Base-by-base conservation (phyloP, 2,329 filamentous ascomycete species). In the Cladosporium sp. region DNA sequence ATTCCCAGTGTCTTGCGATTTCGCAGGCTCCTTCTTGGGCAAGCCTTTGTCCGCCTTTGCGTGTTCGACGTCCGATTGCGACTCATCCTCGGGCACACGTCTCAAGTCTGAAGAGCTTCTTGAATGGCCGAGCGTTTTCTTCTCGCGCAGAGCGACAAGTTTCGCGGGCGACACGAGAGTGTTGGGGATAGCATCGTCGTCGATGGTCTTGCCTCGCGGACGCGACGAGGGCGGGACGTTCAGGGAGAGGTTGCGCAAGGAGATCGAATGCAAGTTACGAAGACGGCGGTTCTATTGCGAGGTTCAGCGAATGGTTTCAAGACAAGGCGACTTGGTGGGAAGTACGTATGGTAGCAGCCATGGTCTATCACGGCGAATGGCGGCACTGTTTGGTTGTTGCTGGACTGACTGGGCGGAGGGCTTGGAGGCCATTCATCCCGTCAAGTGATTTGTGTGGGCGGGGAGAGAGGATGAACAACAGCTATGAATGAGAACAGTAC, bases 241-340 rank as follows among this genome's bases (percentile, higher is more conserved):
- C 58, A 96, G 84, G 55, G 83, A 84, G 38, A 96, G 76, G 68
- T 96, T 96, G 52, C 92, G 88, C 45, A 96, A 73, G 50, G 88
- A 92, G 60, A 97, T 82, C 58, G 89, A 89, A 61, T 88, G 85
- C 4, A 96, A 79, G 73, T 96, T 91, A 49, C 92, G 84, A 47
- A 97, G 77, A 68, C 86, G 90, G 67, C 90, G 88, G 68, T 96
- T 96, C 78, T 93, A 42, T 30, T 15, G 15, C 7, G 42, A 19
- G 39, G 24, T 48, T 48, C 45, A 48, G 45, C 27, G n/a, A n/a
- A n/a, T 34, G 24, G 24, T 24, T 13, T 41, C 18, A 9, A 13
- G 22, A 13, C 37, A 60, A 13, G n/a, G 37, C 24, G 7, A 20
- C 19, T 53, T 54, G 34, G 19, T 27, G 40, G n/a, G n/a, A 20